Evolutionary conservation across 2,329 filamentous ascomycete genomes (phyloP).

Genomic region (Fusarium sp.): DNA sequence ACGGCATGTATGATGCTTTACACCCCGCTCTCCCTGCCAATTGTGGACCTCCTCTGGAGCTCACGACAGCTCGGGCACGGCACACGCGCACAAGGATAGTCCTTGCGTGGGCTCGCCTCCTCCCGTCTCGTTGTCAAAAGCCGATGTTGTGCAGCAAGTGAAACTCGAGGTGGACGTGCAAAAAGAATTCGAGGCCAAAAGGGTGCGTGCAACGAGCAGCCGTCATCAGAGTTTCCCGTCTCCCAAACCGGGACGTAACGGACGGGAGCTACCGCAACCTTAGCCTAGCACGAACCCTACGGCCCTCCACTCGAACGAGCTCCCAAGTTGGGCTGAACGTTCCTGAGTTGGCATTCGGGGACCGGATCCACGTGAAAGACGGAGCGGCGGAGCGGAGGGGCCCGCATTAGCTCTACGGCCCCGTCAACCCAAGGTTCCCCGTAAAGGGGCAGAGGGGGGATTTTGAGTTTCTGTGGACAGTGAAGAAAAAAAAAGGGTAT

Average conservation of each 20-base stretch:
- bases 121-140: conserved; percentile 1
- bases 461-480: background rate
- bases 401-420: conserved; percentile 27
- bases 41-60: background rate
- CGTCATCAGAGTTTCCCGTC: background rate
- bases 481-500: background rate
- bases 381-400: background rate
- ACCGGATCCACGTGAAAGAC: conserved; percentile 7
- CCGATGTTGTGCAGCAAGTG: conserved; percentile 7
- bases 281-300: conserved; percentile 13
- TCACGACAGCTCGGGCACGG: background rate
- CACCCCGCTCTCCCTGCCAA: background rate
- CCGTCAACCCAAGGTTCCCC: conserved; percentile 15
- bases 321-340: conserved; percentile 2
- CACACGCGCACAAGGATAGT: conserved; percentile 17
- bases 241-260: background rate
- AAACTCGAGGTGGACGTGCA: background rate
- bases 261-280: conserved; percentile 18
- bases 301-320: background rate
- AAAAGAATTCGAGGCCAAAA: background rate
- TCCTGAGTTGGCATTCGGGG: conserved; percentile 22
- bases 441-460: background rate
- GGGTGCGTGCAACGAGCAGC: background rate
- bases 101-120: conserved; percentile 16
- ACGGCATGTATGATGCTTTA: background rate